Conservation (phyloP, 2,329 filamentous ascomycete genomes). For the Volutella citrinella region DNA sequence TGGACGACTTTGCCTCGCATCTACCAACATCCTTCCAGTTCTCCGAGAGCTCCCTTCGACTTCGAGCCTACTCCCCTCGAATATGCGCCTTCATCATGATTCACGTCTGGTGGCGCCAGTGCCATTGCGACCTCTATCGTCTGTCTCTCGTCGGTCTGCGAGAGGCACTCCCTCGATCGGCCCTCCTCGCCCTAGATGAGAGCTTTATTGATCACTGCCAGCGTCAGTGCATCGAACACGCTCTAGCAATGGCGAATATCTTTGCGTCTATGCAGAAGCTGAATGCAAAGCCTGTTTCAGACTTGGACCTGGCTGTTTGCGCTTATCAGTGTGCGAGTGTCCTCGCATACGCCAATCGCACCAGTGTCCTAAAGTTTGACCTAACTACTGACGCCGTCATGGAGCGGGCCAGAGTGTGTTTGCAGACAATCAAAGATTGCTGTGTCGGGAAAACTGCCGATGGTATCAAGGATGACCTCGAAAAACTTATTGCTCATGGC, state of each 20-base stretch:
- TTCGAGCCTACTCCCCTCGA: conserved; percentile 55
- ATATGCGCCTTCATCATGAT: conserved; percentile 60
- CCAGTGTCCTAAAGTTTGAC: conserved; percentile 39
- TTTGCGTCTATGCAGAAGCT: conserved; percentile 51
- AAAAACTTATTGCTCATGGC: conserved; percentile 48
- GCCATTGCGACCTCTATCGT: conserved; percentile 55
- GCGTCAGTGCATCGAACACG: conserved; percentile 51
- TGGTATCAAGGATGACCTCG: conserved; percentile 46
- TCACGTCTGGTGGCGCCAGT: conserved; percentile 58
- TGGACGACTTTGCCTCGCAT: conserved; percentile 51
- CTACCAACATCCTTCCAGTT: conserved; percentile 56
- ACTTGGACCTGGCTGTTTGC: conserved; percentile 54
- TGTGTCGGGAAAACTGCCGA: conserved; percentile 49
- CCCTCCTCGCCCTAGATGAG: conserved; percentile 44
- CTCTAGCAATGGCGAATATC: conserved; percentile 53
- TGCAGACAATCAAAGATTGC: conserved; percentile 49
- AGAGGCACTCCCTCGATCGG: conserved; percentile 45
- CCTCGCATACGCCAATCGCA: conserved; percentile 49
- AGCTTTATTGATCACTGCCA: conserved; percentile 49
- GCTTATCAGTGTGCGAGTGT: conserved; percentile 54
- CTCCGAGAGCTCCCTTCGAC: conserved; percentile 53
- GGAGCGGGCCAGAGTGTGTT: conserved; percentile 49
- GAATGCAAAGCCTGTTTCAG: conserved; percentile 50
- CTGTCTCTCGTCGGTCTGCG: conserved; percentile 49
- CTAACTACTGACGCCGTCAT: conserved; percentile 44